Conservation (phyloP, 1,139 yeast species). For the Geotrichum siamense region DNA sequence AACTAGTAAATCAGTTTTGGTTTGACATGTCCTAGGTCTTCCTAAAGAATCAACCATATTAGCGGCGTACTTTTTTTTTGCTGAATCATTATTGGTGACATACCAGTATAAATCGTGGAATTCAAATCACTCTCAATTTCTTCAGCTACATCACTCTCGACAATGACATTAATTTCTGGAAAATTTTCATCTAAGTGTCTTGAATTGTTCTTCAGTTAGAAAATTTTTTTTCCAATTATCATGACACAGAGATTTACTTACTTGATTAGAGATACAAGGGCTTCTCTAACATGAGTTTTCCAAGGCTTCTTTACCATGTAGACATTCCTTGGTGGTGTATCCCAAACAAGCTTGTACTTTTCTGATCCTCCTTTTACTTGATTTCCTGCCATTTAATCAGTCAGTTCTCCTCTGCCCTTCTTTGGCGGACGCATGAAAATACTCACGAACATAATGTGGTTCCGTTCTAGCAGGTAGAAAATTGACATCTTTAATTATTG, state of each 20-base stretch:
- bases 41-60: conserved; percentile 2
- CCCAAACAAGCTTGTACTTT: conserved; percentile 23
- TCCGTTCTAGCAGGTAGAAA: conserved; percentile 6
- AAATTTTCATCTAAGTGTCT: conserved; percentile 46
- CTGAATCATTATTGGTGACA: neutral
- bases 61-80: neutral
- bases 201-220: conserved; percentile 2
- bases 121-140: conserved; percentile 46
- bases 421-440: no score
- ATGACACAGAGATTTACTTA: conserved; percentile 24
- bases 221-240: neutral
- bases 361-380: neutral
- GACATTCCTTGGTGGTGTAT: conserved; percentile 51
- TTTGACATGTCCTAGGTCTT: conserved; percentile 11
- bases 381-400: neutral
- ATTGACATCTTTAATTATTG: conserved; percentile 8
- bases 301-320: conserved; percentile 81
- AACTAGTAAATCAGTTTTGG: conserved; percentile 60
- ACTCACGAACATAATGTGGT: conserved; percentile 13
- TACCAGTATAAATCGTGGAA: conserved; percentile 29
- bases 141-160: conserved; percentile 68
- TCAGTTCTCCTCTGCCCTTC: no score
- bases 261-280: conserved; percentile 58
- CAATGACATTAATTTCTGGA: conserved; percentile 67
- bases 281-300: conserved; percentile 56